These are phyloP conservation scores for Phallus indusiatus DNA, from an alignment of 768 basidiomycete species.

Conservation along the genomic window DNA sequence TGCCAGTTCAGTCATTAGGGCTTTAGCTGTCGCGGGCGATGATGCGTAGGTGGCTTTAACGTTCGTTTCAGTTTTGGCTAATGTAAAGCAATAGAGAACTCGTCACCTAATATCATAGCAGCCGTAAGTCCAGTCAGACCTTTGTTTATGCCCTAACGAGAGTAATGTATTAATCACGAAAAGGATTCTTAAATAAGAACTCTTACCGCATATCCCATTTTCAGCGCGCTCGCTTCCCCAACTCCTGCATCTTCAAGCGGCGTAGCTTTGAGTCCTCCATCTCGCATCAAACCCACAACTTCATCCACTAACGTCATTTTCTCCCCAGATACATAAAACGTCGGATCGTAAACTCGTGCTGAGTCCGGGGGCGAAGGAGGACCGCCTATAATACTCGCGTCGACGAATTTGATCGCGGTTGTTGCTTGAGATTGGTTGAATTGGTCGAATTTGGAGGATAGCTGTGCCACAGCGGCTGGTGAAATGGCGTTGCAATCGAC, in stretches of 20 bases:
- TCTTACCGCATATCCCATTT: slow-evolving; percentile 55
- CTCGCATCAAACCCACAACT: slow-evolving; percentile 32
- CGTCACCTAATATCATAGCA: slow-evolving; percentile 47
- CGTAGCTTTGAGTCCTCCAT: slow-evolving; percentile 36
- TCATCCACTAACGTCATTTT: slow-evolving; percentile 23
- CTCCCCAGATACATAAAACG: slow-evolving; percentile 44
- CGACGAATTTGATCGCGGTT: slow-evolving; percentile 36
- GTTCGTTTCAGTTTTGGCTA: background rate
- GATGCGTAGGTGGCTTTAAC: slow-evolving; percentile 41
- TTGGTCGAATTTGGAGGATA: slow-evolving; percentile 35
- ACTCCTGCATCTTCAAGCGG: slow-evolving; percentile 37
- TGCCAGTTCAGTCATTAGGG: slow-evolving; percentile 40
- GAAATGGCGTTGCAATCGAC: slow-evolving; percentile 53
- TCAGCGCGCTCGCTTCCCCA: slow-evolving; percentile 52
- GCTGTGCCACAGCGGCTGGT: slow-evolving; percentile 37
- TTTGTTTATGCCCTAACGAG: slow-evolving; percentile 50
- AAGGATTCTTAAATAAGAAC: background rate
- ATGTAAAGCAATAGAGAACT: background rate
- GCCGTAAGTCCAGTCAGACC: slow-evolving; percentile 41
- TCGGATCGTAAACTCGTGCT: slow-evolving; percentile 36
- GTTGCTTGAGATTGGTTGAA: background rate
- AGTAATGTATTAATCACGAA: too few relatives aligned
- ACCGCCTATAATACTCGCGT: slow-evolving; percentile 48
- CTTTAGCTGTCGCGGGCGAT: slow-evolving; percentile 53
- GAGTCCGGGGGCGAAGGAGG: slow-evolving; percentile 28